These are phyloP conservation scores for Mallotus nudiflorus DNA, from an alignment of 345 rosid genomes.

Conservation along the genomic window DNA sequence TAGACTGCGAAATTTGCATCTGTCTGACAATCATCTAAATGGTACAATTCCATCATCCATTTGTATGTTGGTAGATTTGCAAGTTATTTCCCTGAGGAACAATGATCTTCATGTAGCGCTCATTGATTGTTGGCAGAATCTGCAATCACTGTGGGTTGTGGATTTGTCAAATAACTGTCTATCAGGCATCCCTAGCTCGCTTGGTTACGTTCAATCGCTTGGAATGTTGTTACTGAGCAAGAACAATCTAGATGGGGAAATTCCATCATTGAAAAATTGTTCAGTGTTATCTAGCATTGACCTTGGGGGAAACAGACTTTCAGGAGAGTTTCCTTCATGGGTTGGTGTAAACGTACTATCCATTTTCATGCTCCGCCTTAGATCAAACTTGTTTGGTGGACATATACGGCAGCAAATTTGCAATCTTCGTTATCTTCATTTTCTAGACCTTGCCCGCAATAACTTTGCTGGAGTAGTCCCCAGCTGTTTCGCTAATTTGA, in stretches of 20 bases:
- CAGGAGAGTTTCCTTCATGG: constrained; percentile 48
- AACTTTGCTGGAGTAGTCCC: constrained; percentile 17
- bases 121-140: constrained; percentile 7
- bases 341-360: not conserved
- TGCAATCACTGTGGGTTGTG: constrained; percentile 9
- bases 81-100: constrained; percentile 8
- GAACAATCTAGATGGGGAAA: constrained; percentile 43
- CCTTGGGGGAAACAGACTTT: constrained; percentile 50
- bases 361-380: constrained; percentile 9
- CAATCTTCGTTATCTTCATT: constrained; percentile 9
- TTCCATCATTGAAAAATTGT: constrained; percentile 55
- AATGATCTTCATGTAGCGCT: not conserved
- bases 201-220: constrained; percentile 12
- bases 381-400: constrained; percentile 7
- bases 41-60: constrained; percentile 28
- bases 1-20: constrained; percentile 6
- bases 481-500: constrained; percentile 15
- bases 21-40: constrained; percentile 25
- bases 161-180: constrained; percentile 49
- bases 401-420: constrained; percentile 16
- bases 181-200: constrained; percentile 44
- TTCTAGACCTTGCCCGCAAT: constrained; percentile 15
- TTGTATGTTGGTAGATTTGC: constrained; percentile 1
- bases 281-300: constrained; percentile 46
- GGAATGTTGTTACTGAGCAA: constrained; percentile 36